phyloP scores from a whole-genome alignment of 2,329 filamentous ascomycete genomes.

The Cercospora nicotianae region DNA sequence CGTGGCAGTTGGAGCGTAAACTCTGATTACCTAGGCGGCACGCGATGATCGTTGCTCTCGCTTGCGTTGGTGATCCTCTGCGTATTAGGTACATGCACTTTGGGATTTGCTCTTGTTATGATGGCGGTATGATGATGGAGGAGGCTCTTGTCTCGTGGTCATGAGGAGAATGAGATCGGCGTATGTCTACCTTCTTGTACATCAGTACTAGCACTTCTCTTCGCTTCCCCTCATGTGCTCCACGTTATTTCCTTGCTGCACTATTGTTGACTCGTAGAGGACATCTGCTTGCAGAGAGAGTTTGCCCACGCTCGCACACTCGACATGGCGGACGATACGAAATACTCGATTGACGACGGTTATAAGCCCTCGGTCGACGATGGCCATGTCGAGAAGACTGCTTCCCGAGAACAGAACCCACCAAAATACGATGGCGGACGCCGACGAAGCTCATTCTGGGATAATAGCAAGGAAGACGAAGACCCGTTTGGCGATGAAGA shows the following conservation, averaged over 20 bases:
- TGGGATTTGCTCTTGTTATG: not conserved
- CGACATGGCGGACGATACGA: slow-evolving; percentile 1
- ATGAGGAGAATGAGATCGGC: slow-evolving; percentile 3
- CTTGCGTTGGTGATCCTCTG: not conserved
- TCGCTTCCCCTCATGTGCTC: not conserved
- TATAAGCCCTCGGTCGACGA: slow-evolving; percentile 16
- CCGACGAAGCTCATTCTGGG: slow-evolving; percentile 14
- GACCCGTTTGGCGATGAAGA: slow-evolving; percentile 26
- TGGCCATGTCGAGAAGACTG: slow-evolving; percentile 13
- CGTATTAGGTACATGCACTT: not conserved
- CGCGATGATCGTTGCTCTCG: slow-evolving; percentile 1
- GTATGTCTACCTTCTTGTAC: not conserved
- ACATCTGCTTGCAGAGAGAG: not conserved
- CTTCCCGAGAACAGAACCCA: not conserved
- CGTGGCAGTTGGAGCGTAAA: not conserved
- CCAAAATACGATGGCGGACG: slow-evolving; percentile 14
- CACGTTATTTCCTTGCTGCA: not conserved
- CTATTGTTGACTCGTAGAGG: not conserved
- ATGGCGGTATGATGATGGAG: slow-evolving; percentile 14
- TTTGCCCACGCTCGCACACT: too few species aligned
- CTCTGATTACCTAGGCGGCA: not conserved
- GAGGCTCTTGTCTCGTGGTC: slow-evolving; percentile 12
- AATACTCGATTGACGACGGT: slow-evolving; percentile 12
- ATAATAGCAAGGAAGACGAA: slow-evolving; percentile 15
- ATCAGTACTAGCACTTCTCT: not conserved